These are phyloP conservation scores for Gastrodia elata DNA, from an alignment of 106 monocot species.

Conservation along the genomic window DNA sequence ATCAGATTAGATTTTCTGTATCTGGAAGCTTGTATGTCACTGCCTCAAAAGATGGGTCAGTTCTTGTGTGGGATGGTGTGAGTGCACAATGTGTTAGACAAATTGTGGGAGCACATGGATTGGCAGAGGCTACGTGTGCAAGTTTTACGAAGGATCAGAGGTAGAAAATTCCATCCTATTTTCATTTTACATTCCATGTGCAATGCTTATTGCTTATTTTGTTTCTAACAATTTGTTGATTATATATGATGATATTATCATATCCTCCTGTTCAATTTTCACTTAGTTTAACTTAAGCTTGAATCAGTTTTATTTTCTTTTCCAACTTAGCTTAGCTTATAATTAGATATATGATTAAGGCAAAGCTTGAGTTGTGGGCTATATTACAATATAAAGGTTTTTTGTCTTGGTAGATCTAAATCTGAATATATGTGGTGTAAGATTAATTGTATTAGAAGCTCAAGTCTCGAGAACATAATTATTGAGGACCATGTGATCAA, in stretches of 20 bases:
- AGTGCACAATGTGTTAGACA: constrained; percentile 65
- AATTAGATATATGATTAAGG: too few species aligned
- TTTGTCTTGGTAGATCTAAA: too few species aligned
- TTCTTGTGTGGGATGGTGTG: constrained; percentile 79
- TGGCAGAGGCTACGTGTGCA: constrained; percentile 70
- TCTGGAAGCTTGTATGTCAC: constrained; percentile 70
- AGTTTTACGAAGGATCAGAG: constrained; percentile 84
- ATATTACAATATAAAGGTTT: too few species aligned
- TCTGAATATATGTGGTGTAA: too few species aligned
- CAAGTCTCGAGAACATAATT: too few species aligned
- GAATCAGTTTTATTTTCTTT: too few species aligned
- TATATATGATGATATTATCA: neutral
- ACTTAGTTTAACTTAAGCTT: too few species aligned
- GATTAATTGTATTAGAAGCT: too few species aligned
- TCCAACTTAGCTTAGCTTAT: too few species aligned
- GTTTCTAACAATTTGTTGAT: neutral
- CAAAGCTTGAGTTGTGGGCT: too few species aligned
- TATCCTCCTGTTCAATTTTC: too few species aligned
- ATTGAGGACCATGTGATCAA: too few species aligned
- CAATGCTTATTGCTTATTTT: neutral
- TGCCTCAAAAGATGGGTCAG: constrained; percentile 85
- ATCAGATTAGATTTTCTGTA: constrained; percentile 68
- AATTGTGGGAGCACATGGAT: constrained; percentile 67
- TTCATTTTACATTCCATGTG: neutral
- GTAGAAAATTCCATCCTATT: constrained; percentile 19